These are phyloP conservation scores for Trichoderma atrobrunneum DNA, from an alignment of 2,329 filamentous ascomycete genomes.

Conservation along the genomic window DNA sequence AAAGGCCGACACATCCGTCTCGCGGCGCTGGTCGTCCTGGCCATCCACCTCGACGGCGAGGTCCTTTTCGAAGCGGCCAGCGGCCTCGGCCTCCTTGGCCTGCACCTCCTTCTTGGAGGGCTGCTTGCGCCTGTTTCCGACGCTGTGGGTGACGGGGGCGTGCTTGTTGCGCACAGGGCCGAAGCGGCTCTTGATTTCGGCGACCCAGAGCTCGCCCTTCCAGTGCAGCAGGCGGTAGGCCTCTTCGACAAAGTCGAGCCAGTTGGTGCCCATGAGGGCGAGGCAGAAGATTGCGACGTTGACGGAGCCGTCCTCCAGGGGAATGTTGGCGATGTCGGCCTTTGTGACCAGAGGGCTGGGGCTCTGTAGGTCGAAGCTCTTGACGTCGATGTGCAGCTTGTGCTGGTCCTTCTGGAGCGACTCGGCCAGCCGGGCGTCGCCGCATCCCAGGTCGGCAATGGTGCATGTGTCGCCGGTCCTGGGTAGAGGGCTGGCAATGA, in stretches of 20 bases:
- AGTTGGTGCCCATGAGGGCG: constrained; percentile 98
- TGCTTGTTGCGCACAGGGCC: constrained; percentile 39
- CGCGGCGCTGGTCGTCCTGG: constrained; percentile 58
- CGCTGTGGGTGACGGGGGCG: constrained; percentile 61
- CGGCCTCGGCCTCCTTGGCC: constrained; percentile 47
- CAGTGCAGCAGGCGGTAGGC: constrained; percentile 87
- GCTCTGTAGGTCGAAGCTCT: constrained; percentile 83
- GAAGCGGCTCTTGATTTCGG: constrained; percentile 95
- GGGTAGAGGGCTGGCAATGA: constrained; percentile 55
- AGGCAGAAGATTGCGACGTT: constrained; percentile 94
- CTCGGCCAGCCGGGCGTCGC: constrained; percentile 78
- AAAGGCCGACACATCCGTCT: constrained; percentile 86
- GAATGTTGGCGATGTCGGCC: constrained; percentile 84
- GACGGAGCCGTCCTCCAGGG: constrained; percentile 68
- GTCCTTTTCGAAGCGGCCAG: constrained; percentile 51
- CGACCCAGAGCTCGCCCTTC: constrained; percentile 95
- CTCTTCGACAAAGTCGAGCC: constrained; percentile 94
- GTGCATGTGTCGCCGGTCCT: constrained; percentile 69
- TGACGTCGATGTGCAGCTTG: constrained; percentile 69
- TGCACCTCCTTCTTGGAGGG: constrained; percentile 45
- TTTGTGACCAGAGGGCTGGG: constrained; percentile 74
- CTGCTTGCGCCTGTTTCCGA: constrained; percentile 54
- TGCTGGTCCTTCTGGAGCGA: constrained; percentile 61
- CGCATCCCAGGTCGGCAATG: constrained; percentile 90
- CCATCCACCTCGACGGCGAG: constrained; percentile 71